Evolutionary conservation across 2,329 filamentous ascomycete genomes (phyloP).

Genomic region (Nemania sp.): DNA sequence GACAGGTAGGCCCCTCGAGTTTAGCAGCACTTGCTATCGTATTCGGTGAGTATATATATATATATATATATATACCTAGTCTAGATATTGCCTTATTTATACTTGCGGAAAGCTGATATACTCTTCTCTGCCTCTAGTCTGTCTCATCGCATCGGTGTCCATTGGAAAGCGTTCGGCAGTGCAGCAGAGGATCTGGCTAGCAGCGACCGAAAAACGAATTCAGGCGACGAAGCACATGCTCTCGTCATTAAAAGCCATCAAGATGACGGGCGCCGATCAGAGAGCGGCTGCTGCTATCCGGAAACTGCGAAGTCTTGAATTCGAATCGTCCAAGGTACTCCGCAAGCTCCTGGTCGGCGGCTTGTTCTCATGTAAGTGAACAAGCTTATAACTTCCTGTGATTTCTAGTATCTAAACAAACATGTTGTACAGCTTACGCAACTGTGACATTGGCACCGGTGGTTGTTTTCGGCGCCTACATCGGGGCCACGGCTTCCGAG

Average conservation of each 20-base stretch:
- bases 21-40: constrained; percentile 22
- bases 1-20: constrained; percentile 25
- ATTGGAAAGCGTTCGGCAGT: constrained; percentile 13
- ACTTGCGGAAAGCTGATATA: background rate
- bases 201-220: constrained; percentile 23
- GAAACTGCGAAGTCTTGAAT: constrained; percentile 17
- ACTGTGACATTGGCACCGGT: constrained; percentile 24
- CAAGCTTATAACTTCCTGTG: too few species aligned
- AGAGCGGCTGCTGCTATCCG: constrained; percentile 8
- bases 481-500: constrained; percentile 19
- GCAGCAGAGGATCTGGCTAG: constrained; percentile 24
- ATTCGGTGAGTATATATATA: constrained; percentile 8
- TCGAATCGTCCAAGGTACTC: constrained; percentile 15
- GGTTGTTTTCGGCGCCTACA: constrained; percentile 24
- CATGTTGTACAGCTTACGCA: constrained; percentile 14
- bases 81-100: background rate
- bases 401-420: background rate
- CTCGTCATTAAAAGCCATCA: constrained; percentile 28
- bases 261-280: constrained; percentile 21
- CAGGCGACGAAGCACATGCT: constrained; percentile 27
- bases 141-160: constrained; percentile 1
- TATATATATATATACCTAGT: too few species aligned
- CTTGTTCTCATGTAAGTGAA: constrained; percentile 17
- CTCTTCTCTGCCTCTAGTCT: constrained; percentile 2
- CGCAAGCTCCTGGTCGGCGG: constrained; percentile 14